phyloP scores from a whole-genome alignment of 257 asterid species.

The Haberlea rhodopensis region DNA sequence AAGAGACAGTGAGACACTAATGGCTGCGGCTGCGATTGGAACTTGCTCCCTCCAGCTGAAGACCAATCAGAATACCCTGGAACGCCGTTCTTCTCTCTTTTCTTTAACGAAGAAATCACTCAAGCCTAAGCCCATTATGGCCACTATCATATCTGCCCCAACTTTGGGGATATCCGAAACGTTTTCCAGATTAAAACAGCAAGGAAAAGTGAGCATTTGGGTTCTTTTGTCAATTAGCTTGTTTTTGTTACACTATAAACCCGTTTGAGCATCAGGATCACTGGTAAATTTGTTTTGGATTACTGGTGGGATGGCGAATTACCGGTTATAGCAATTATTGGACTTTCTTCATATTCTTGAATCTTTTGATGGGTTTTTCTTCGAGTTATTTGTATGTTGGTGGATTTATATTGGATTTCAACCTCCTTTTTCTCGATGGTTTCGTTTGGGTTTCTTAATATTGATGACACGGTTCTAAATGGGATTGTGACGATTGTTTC shows the following conservation, averaged over 20 bases:
- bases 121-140: constrained; percentile 47
- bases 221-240: not conserved
- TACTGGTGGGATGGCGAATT: not conserved
- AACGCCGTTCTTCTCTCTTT: constrained; percentile 25
- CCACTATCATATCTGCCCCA: constrained; percentile 42
- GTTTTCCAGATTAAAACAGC: constrained; percentile 51
- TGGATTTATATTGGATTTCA: too few species aligned
- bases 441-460: too few species aligned
- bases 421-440: too few species aligned
- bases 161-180: constrained; percentile 63
- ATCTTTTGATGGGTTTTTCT: too few species aligned
- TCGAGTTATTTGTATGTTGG: too few species aligned
- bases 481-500: too few species aligned
- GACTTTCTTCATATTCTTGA: not conserved
- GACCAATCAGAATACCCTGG: constrained; percentile 17
- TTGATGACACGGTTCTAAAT: too few species aligned
- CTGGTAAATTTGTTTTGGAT: not conserved
- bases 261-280: not conserved
- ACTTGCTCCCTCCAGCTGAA: constrained; percentile 40
- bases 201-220: constrained; percentile 53
- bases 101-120: constrained; percentile 25
- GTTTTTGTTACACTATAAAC: not conserved
- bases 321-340: too few species aligned
- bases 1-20: constrained; percentile 20
- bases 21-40: constrained; percentile 47